Conservation (phyloP, 2,329 filamentous ascomycete genomes). For the Neonectria neomacrospora region DNA sequence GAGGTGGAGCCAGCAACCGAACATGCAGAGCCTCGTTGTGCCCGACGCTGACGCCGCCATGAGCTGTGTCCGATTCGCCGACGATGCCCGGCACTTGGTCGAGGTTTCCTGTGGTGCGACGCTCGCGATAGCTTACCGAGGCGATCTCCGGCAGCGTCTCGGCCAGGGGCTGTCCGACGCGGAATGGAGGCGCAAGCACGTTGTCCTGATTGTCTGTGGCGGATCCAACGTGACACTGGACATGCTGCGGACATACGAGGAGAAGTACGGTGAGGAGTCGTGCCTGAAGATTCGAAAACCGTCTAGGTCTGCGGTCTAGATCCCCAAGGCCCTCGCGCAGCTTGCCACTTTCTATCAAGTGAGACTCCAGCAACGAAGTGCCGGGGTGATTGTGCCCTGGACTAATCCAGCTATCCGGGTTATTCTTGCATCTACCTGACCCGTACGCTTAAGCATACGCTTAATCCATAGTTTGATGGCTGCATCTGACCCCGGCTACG, state of each 20-base stretch:
- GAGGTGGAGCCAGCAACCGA: constrained; percentile 65
- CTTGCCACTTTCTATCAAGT: too few species aligned
- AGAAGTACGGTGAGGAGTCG: constrained; percentile 53
- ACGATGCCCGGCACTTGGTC: constrained; percentile 84
- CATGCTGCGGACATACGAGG: constrained; percentile 68
- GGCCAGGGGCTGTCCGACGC: constrained; percentile 63
- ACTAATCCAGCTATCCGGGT: neutral
- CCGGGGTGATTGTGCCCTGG: neutral
- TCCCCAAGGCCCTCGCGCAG: neutral
- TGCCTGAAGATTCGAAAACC: constrained; percentile 45
- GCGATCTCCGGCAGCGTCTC: constrained; percentile 69
- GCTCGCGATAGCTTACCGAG: constrained; percentile 74
- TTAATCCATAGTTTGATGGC: neutral
- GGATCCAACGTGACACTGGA: constrained; percentile 74
- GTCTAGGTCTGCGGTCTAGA: neutral
- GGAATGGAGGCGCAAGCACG: constrained; percentile 73
- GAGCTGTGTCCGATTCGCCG: constrained; percentile 79
- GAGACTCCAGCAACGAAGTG: neutral
- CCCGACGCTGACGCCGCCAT: constrained; percentile 76
- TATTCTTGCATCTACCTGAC: neutral
- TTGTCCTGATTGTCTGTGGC: constrained; percentile 89
- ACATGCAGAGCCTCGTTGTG: constrained; percentile 51
- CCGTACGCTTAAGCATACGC: neutral
- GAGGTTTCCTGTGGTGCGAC: constrained; percentile 89
- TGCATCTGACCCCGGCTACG: neutral